These are phyloP conservation scores for Geotrichum candidum DNA, from an alignment of 1,139 yeast species.

Conservation along the genomic window DNA sequence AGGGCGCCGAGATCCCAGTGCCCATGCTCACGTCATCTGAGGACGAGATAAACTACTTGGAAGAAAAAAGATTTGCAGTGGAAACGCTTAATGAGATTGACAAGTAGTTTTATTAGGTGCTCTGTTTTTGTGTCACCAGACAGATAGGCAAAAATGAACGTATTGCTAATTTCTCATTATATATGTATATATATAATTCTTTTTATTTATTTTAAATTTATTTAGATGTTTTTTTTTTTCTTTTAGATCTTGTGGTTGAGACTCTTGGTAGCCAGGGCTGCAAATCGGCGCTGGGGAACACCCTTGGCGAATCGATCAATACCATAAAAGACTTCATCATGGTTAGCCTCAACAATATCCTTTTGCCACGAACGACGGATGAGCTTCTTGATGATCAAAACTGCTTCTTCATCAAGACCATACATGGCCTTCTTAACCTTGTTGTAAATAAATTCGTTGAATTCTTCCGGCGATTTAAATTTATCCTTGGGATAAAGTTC, in stretches of 20 bases:
- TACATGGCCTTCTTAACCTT: slow-evolving; percentile 38
- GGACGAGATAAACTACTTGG: slow-evolving; percentile 26
- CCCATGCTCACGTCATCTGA: slow-evolving; percentile 29
- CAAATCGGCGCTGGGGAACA: slow-evolving; percentile 65
- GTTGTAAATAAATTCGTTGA: slow-evolving; percentile 51
- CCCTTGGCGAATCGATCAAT: slow-evolving; percentile 66
- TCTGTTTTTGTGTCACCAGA: not conserved
- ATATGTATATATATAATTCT: not conserved
- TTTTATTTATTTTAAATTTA: not conserved
- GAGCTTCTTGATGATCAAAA: slow-evolving; percentile 57
- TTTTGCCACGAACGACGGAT: slow-evolving; percentile 35
- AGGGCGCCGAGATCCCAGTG: slow-evolving; percentile 28
- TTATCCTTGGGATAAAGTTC: slow-evolving; percentile 46
- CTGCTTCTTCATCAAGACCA: slow-evolving; percentile 50
- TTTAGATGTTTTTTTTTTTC: not conserved
- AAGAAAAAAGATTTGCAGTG: slow-evolving; percentile 25
- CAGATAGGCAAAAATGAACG: not conserved
- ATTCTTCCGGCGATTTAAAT: slow-evolving; percentile 47
- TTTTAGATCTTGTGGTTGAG: slow-evolving; percentile 55
- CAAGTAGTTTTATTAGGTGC: not conserved
- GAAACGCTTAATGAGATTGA: slow-evolving; percentile 22
- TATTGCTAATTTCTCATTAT: not conserved
- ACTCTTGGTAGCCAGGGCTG: slow-evolving; percentile 48
- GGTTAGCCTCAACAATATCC: slow-evolving; percentile 47
- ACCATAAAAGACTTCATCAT: slow-evolving; percentile 64